These are phyloP conservation scores for Xerocomus potaroensis DNA, from an alignment of 768 basidiomycete species.

Conservation along the genomic window DNA sequence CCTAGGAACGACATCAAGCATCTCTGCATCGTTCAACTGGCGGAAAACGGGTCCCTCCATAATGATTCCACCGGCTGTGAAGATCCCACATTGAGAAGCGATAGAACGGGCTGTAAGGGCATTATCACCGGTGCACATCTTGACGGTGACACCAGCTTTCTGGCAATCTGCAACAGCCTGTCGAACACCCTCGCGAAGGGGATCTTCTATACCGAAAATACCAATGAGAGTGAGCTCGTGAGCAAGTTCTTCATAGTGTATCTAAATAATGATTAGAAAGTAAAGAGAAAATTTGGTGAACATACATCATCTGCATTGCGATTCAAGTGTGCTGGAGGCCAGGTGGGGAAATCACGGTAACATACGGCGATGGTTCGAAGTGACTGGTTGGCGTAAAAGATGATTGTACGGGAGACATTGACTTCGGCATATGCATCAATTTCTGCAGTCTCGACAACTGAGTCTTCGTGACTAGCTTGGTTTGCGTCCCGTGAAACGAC, in stretches of 20 bases:
- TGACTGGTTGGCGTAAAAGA: constrained; percentile 96
- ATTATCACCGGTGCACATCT: constrained; percentile 99
- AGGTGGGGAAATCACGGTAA: constrained; percentile 79
- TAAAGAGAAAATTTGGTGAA: neutral
- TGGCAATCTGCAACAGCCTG: constrained; percentile 86
- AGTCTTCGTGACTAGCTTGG: constrained; percentile 16
- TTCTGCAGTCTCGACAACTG: constrained; percentile 47
- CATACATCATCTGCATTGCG: constrained; percentile 47
- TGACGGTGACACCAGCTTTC: constrained; percentile 86
- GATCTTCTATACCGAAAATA: constrained; percentile 95
- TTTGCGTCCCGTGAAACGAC: constrained; percentile 44
- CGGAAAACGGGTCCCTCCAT: constrained; percentile 98
- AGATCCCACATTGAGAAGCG: constrained; percentile 94
- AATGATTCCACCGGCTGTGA: constrained; percentile 87
- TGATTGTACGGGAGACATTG: constrained; percentile 90
- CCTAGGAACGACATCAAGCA: constrained; percentile 81
- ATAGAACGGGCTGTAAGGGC: constrained; percentile 95
- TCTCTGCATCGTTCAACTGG: constrained; percentile 62
- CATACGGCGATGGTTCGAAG: constrained; percentile 93
- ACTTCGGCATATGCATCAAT: constrained; percentile 68
- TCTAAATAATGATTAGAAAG: constrained; percentile 35
- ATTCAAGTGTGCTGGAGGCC: constrained; percentile 65
- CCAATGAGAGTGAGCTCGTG: constrained; percentile 78
- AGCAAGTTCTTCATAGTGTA: constrained; percentile 66
- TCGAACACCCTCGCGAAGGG: constrained; percentile 83